phyloP scores from a whole-genome alignment of 2,329 filamentous ascomycete genomes.

The Fusarium sacchari region DNA sequence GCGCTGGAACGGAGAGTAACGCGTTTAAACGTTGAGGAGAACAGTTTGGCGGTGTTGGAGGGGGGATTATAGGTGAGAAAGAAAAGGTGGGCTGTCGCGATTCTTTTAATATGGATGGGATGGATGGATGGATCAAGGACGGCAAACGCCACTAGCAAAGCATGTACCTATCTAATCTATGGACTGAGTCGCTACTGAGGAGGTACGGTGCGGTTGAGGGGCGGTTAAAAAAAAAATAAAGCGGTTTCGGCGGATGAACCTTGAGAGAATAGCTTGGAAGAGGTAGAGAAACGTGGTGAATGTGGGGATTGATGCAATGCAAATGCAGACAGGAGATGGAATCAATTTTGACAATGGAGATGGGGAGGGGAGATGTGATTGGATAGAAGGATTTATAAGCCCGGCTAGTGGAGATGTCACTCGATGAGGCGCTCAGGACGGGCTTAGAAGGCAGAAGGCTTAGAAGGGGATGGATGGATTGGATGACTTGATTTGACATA shows the following conservation, averaged over 20 bases:
- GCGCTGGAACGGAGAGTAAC: conserved; percentile 77
- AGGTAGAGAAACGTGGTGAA: not conserved
- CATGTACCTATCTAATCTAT: not conserved
- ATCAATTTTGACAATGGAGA: conserved; percentile 30
- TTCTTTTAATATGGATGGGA: conserved; percentile 15
- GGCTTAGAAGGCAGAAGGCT: conserved; percentile 22
- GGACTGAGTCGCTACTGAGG: not conserved
- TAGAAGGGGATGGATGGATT: conserved; percentile 4
- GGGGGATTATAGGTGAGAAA: not conserved
- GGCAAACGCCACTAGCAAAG: conserved; percentile 15
- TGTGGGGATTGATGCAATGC: conserved; percentile 19
- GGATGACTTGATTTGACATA: conserved; percentile 1
- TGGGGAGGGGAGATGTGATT: conserved; percentile 8
- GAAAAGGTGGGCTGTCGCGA: conserved; percentile 29
- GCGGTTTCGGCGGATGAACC: conserved; percentile 31
- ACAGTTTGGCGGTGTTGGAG: conserved; percentile 78
- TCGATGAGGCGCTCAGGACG: not conserved
- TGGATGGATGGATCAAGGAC: not conserved
- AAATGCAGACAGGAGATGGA: conserved; percentile 22
- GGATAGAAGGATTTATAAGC: conserved; percentile 27
- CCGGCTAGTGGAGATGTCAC: conserved; percentile 3
- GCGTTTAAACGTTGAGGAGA: conserved; percentile 84
- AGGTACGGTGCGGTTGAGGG: not conserved
- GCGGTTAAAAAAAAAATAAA: conserved; percentile 25
- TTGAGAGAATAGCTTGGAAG: conserved; percentile 5